A percentile compares a stretch with the other conserved stretches of the same genome.
These are phyloP conservation scores for Pythium vanterpoolii DNA, from an alignment of 352 stramenopile species.

Conservation along the genomic window DNA sequence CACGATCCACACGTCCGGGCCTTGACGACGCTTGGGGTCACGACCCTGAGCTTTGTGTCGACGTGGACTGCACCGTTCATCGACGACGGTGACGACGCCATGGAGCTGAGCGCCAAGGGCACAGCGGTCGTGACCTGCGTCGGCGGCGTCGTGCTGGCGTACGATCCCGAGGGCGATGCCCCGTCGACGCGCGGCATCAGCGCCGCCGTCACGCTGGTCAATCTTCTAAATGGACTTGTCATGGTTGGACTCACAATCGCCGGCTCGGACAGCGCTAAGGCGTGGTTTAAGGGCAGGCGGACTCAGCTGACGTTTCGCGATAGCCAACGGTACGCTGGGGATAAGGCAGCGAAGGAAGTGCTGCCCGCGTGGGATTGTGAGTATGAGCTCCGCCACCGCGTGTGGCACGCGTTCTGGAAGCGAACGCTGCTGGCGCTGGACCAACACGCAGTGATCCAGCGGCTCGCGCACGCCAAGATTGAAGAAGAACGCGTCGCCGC, in stretches of 20 bases:
- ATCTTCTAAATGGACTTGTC: slow-evolving; percentile 37
- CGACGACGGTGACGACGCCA: slow-evolving; percentile 42
- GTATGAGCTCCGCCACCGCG: slow-evolving; percentile 40
- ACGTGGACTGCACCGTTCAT: slow-evolving; percentile 40
- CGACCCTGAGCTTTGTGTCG: slow-evolving; percentile 29
- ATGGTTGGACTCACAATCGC: slow-evolving; percentile 35
- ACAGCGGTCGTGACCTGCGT: slow-evolving; percentile 32
- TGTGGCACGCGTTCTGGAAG: slow-evolving; percentile 56
- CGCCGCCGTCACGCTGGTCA: slow-evolving; percentile 31
- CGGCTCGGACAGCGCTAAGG: slow-evolving; percentile 23
- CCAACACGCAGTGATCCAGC: slow-evolving; percentile 27
- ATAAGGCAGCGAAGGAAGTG: slow-evolving; percentile 26
- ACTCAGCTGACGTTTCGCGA: slow-evolving; percentile 42
- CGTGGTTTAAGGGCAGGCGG: slow-evolving; percentile 29
- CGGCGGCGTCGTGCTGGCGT: slow-evolving; percentile 27
- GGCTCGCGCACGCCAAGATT: slow-evolving; percentile 30
- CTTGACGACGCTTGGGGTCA: slow-evolving; percentile 23
- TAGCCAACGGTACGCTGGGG: slow-evolving; percentile 26
- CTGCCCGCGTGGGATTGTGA: slow-evolving; percentile 37
- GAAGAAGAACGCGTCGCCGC: slow-evolving; percentile 13
- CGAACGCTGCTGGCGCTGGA: slow-evolving; percentile 28
- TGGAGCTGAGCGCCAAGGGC: slow-evolving; percentile 44
- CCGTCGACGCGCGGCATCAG: slow-evolving; percentile 16
- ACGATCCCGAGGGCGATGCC: slow-evolving; percentile 15
- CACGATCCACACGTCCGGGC: slow-evolving; percentile 12